Evolutionary conservation across 2,329 filamentous ascomycete species (phyloP), one percentile per base, ranked within the genome.

Genomic region (Mariannaea elegans): DNA sequence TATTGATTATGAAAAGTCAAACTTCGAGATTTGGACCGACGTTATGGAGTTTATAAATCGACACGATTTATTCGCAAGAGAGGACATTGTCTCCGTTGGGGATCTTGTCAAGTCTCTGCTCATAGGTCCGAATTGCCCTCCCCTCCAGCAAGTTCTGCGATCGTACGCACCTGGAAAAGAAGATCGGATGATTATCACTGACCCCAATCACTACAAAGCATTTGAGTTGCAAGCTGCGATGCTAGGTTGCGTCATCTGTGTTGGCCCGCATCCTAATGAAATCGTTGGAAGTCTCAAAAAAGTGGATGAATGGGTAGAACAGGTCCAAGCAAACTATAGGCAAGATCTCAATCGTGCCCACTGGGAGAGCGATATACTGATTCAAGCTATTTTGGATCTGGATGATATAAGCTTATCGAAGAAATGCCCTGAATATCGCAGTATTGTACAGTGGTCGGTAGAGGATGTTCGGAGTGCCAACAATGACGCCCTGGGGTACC

Each of bases 21-120:
- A 65, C 2, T 64, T 65, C 9, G 56, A 72, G 21, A 64, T 74
- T 7, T 75, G 69, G 71, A 64, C 60, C 2, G 68, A 74, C 46
- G 67, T 67, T 1, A 70, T 73, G 55, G 38, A 64, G 21, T 72
- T 69, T 48, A 56, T 67, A 34, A 71, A 67, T 47, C 1, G 10
- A 2, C 18, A 34, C 18, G 8, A 7, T 1, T 18, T 49, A 13
- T 39, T 63, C 12, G 34, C n/a, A 21, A 39, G 16, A 7, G 24
- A 54, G 7, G 49, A 55, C 39, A 44, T 56, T 21, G 14, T 58
- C 10, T 19, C n/a, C 8, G 41, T 47, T 27, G 50, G 59, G 9
- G 34, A 16, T 41, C 41, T 56, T 23, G 59, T 61, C 18, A 61
- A 50, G 29, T 38, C 13, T 16, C 31, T 53, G 13, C 48, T 53